Evolutionary conservation across 257 asterid genomes (phyloP).

Genomic region (Agastache rugosa): DNA sequence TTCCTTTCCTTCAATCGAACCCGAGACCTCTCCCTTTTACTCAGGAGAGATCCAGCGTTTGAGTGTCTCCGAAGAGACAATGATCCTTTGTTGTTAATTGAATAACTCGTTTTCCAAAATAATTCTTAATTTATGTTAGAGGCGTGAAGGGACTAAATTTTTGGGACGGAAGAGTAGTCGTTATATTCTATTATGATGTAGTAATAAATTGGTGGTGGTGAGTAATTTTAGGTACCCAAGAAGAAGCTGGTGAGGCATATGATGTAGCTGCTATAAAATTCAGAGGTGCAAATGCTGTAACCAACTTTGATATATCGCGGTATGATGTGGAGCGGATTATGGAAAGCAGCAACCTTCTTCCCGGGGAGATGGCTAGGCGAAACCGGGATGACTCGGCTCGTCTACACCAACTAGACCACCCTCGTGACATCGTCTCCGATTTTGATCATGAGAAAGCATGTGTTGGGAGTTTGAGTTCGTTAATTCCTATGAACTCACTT

Average conservation of each 20-base stretch:
- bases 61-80: neutral
- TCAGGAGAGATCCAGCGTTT: too few relatives aligned
- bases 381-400: constrained; percentile 36
- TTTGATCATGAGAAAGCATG: constrained; percentile 44
- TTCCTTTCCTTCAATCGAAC: neutral
- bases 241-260: constrained; percentile 94
- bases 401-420: constrained; percentile 23
- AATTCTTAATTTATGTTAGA: too few relatives aligned
- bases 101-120: too few relatives aligned
- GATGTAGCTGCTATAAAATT: constrained; percentile 87
- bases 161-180: neutral
- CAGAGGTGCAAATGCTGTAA: constrained; percentile 79
- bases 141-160: neutral
- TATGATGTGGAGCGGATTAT: constrained; percentile 71
- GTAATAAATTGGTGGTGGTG: neutral
- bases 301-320: constrained; percentile 71
- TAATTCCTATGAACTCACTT: constrained; percentile 37
- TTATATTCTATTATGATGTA: neutral
- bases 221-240: constrained; percentile 69
- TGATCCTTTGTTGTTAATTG: too few relatives aligned
- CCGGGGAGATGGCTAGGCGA: constrained; percentile 71
- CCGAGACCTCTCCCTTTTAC: too few relatives aligned
- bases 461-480: constrained; percentile 42
- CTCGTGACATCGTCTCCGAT: constrained; percentile 23
- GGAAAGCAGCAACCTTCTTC: constrained; percentile 71